Conservation (phyloP, 805 yeast genomes). For the Lipomyces sp. region DNA sequence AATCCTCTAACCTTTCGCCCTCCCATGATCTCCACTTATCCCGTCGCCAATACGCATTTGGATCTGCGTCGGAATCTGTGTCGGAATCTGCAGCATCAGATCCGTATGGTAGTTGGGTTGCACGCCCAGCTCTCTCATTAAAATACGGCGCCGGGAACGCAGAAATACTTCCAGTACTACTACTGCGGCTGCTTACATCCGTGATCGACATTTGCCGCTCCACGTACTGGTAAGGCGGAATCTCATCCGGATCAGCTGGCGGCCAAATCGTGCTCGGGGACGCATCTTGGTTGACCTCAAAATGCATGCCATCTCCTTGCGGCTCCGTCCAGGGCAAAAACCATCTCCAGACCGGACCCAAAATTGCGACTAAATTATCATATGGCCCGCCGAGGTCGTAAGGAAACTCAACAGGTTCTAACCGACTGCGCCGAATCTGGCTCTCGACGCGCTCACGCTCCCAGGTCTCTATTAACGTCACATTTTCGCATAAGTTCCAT, state of each 20-base stretch:
- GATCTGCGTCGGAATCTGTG: constrained; percentile 19
- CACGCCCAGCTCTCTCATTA: constrained; percentile 13
- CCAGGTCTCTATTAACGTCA: constrained; percentile 92
- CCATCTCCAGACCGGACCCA: constrained; percentile 74
- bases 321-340: constrained; percentile 73
- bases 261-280: constrained; percentile 82
- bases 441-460: constrained; percentile 80
- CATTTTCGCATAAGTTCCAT: constrained; percentile 62
- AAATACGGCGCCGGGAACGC: constrained; percentile 11
- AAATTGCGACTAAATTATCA: constrained; percentile 55
- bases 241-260: constrained; percentile 73
- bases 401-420: constrained; percentile 62
- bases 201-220: constrained; percentile 13
- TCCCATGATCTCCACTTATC: constrained; percentile 43
- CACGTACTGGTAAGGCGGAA: constrained; percentile 19
- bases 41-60: constrained; percentile 49
- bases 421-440: constrained; percentile 53
- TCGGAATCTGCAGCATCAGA: constrained; percentile 14
- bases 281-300: constrained; percentile 57
- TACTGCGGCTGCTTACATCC: neutral
- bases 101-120: neutral
- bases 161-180: neutral
- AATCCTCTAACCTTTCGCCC: constrained; percentile 85
- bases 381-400: constrained; percentile 74
- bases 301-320: constrained; percentile 61